A percentile compares a stretch with the other conserved stretches of the same genome.
Conservation (phyloP, 495 filamentous ascomycete species). For the Penicillium psychrofluorescens region DNA sequence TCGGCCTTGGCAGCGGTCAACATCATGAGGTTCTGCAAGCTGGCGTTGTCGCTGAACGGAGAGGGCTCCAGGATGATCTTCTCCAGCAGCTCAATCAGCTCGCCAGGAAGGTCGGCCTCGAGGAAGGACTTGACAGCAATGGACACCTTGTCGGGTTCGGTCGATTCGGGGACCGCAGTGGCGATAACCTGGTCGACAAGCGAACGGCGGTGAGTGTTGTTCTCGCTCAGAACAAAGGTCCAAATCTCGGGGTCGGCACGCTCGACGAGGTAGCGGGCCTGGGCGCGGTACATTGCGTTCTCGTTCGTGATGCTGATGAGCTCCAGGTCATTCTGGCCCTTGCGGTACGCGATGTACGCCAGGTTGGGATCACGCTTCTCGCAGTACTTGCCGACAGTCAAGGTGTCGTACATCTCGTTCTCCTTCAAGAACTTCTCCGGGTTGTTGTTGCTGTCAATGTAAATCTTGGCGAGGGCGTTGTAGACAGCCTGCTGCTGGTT, state of each 20-base stretch:
- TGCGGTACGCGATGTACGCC: conserved; percentile 89
- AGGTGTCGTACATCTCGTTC: conserved; percentile 93
- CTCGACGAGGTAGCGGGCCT: conserved; percentile 91
- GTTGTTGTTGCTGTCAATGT: conserved; percentile 99
- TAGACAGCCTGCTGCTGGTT: conserved; percentile 98
- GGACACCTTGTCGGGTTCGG: conserved; percentile 90
- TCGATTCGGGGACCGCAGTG: conserved; percentile 91
- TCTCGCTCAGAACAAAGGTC: conserved; percentile 87
- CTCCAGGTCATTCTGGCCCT: conserved; percentile 96
- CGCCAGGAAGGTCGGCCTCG: conserved; percentile 78
- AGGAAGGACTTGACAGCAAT: conserved; percentile 92
- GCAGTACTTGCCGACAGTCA: conserved; percentile 95
- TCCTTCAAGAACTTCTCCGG: conserved; percentile 98
- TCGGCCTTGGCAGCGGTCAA: conserved; percentile 96
- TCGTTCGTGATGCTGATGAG: conserved; percentile 97
- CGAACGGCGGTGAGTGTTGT: conserved; percentile 88
- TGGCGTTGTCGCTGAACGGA: conserved; percentile 93
- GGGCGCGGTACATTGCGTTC: conserved; percentile 97
- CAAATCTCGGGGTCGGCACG: conserved; percentile 86
- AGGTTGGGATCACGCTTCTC: conserved; percentile 98
- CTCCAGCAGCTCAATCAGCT: conserved; percentile 95
- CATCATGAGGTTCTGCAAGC: conserved; percentile 93
- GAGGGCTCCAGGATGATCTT: conserved; percentile 99
- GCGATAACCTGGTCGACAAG: conserved; percentile 95
- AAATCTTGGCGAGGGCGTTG: conserved; percentile 98